Evolutionary conservation across 371 early-diverging fungal genomes (phyloP), one percentile per base, ranked within the genome.

Genomic region (Enterocytospora artemiae): DNA sequence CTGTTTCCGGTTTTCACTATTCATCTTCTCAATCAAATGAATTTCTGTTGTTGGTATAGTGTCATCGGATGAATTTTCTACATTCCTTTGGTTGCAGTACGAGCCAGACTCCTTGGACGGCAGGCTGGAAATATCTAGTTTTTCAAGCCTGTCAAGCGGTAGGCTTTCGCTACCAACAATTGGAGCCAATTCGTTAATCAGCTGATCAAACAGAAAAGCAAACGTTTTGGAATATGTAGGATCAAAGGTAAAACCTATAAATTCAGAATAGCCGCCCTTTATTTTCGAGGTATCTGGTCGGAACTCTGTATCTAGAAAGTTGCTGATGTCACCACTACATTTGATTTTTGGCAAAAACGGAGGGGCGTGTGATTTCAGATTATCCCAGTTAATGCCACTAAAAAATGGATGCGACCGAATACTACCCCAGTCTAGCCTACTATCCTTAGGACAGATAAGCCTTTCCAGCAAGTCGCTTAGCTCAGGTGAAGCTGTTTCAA

Each of bases 361-460:
- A 9, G 88, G 85, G 22, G 78, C 76, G 28, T 78, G 76, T 2
- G 66, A 45, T 57, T 78, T 76, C 14, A 88, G 51, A 12, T 73
- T 60, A 0, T 80, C 75, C 90, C 91, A 96, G 32, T 87, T 81
- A 4, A 92, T 80, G 20, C 85, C 89, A 0, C 81, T 74, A 72
- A 95, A 95, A 67, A 90, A 95, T 2, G 85, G 76, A 71, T 95
- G 95, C 1, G 62, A 58, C 69, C 89, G 90, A 12, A 93, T 79
- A 33, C 85, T 84, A 0, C 80, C 79, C 9, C 89, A 80, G 0
- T 82, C 83, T 9, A 83, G 82, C 20, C 80, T 72, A 25, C 76
- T 75, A 14, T 78, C 82, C 65, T 76, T 79, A 52, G 70, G 63
- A 78, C 80, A 54, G 55, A 74, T 67, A 67, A 82, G 49, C 1